A percentile compares a stretch with the other conserved stretches of the same genome.
Conservation (phyloP, 2,329 filamentous ascomycete species). For the Gaeumannomyces tritici region DNA sequence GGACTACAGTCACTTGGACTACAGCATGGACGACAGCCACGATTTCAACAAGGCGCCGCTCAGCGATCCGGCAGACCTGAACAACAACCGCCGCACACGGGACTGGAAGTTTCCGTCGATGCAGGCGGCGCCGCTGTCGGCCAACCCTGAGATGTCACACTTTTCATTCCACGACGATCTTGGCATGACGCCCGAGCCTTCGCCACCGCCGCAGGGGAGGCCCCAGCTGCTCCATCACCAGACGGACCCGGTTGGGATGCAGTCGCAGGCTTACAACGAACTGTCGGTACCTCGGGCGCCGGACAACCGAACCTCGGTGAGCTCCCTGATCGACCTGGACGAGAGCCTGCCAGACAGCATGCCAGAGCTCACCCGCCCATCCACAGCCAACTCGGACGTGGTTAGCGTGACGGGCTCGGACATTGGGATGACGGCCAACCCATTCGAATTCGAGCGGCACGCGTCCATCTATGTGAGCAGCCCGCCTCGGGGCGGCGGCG, state of each 20-base stretch:
- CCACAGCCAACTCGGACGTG: slow-evolving; percentile 50
- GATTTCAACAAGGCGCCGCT: slow-evolving; percentile 41
- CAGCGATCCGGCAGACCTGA: slow-evolving; percentile 48
- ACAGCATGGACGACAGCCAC: slow-evolving; percentile 32
- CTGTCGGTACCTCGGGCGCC: slow-evolving; percentile 16
- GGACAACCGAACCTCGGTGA: slow-evolving; percentile 24
- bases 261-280: slow-evolving; percentile 25
- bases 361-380: slow-evolving; percentile 42
- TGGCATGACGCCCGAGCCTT: slow-evolving; percentile 15
- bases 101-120: slow-evolving; percentile 47
- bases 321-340: slow-evolving; percentile 25
- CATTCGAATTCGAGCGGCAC: slow-evolving; percentile 56
- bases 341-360: slow-evolving; percentile 31
- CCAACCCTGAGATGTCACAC: slow-evolving; percentile 35
- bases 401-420: slow-evolving; percentile 47
- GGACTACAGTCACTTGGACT: slow-evolving; percentile 25
- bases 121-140: slow-evolving; percentile 35
- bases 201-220: slow-evolving; percentile 15
- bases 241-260: slow-evolving; percentile 31
- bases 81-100: slow-evolving; percentile 26
- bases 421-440: slow-evolving; percentile 39
- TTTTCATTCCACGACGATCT: slow-evolving; percentile 27
- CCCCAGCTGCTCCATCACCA: slow-evolving; percentile 35
- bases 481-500: slow-evolving; percentile 8
- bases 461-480: slow-evolving; percentile 36